Evolutionary conservation across 441 rosid species (phyloP).

Genomic region (Erysimum cheiri): DNA sequence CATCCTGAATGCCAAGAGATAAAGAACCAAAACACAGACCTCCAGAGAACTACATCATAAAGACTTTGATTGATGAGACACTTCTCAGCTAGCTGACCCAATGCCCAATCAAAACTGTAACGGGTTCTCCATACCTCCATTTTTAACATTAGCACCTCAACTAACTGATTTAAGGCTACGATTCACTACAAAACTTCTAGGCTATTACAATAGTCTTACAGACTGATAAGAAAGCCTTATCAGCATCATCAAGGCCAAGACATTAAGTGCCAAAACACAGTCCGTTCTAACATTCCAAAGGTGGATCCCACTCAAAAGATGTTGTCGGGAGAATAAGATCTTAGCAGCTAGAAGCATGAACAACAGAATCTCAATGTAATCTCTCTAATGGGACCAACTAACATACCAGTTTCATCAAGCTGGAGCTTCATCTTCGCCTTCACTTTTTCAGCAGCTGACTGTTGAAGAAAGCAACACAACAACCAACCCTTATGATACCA

Average conservation of each 20-base stretch:
- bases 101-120: slow-evolving; percentile 4
- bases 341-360: slow-evolving; percentile 18
- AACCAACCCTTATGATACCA: slow-evolving; percentile 1
- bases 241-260: slow-evolving; percentile 21
- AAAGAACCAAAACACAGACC: background rate
- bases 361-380: slow-evolving; percentile 14
- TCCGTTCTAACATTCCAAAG: slow-evolving; percentile 14
- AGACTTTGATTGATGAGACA: background rate
- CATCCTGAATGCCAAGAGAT: slow-evolving; percentile 6
- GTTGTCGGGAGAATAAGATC: slow-evolving; percentile 26
- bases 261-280: slow-evolving; percentile 16
- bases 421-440: slow-evolving; percentile 93
- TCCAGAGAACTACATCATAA: slow-evolving; percentile 19
- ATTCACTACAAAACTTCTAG: background rate
- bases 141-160: background rate
- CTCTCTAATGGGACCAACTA: slow-evolving; percentile 22
- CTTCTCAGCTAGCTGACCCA: background rate
- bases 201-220: slow-evolving; percentile 25
- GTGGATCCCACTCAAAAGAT: slow-evolving; percentile 34
- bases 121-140: background rate
- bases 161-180: slow-evolving; percentile 5
- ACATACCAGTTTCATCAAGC: slow-evolving; percentile 81
- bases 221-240: slow-evolving; percentile 22
- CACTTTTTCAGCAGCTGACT: slow-evolving; percentile 83
- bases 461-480: slow-evolving; percentile 45